Evolutionary conservation across 2,329 filamentous ascomycete species (phyloP).

Genomic region (Stachybotrys chlorohalonatus): DNA sequence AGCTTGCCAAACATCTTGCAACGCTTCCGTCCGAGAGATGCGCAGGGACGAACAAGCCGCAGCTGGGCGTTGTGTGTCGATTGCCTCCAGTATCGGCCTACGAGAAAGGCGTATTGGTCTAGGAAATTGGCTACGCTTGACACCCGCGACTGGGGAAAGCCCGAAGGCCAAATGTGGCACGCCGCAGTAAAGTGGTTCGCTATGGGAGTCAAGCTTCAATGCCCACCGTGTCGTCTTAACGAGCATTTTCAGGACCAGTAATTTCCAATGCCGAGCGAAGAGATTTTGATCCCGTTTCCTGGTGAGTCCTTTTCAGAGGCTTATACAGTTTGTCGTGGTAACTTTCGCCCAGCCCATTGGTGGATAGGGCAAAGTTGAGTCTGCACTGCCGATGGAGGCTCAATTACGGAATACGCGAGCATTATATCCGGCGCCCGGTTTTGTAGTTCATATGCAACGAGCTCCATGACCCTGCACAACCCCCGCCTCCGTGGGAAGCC

Average conservation of each 20-base stretch:
- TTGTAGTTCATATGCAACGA: background rate
- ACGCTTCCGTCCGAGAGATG: constrained; percentile 7
- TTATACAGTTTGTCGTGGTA: too few species aligned
- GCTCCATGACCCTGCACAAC: background rate
- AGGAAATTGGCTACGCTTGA: background rate
- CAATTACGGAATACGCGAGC: too few species aligned
- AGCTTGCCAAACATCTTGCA: constrained; percentile 7
- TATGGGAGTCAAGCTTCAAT: constrained; percentile 9
- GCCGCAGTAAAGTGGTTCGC: constrained; percentile 7
- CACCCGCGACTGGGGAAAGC: constrained; percentile 4
- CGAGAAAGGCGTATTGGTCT: constrained; percentile 11
- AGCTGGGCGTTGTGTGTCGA: constrained; percentile 12
- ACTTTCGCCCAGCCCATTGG: too few species aligned
- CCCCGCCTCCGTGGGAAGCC: background rate
- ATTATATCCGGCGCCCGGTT: background rate
- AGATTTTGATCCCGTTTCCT: too few species aligned
- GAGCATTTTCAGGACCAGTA: background rate
- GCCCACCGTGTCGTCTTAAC: constrained; percentile 9
- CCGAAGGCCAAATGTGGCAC: constrained; percentile 3
- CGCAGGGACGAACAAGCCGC: constrained; percentile 5
- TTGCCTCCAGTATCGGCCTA: constrained; percentile 12
- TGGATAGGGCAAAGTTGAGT: too few species aligned
- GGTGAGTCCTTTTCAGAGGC: too few species aligned
- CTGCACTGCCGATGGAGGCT: too few species aligned
- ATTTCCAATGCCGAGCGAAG: background rate